Evolutionary conservation across 1,139 yeast genomes (phyloP).

Genomic region (Lipomyces yarrowii): DNA sequence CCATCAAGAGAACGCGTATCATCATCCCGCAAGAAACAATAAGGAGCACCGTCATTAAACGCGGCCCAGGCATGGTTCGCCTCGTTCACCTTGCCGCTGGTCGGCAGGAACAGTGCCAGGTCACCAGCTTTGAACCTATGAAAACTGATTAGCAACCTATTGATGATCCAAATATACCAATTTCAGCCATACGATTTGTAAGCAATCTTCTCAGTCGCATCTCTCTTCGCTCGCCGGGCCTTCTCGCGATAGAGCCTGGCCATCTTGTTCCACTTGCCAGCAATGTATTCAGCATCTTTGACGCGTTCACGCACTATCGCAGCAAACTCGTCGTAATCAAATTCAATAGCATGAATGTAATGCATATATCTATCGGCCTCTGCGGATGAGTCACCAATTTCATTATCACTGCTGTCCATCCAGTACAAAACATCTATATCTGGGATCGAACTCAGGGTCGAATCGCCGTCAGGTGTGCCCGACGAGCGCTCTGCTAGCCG

Average conservation of each 20-base stretch:
- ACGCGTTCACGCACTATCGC: constrained; percentile 75
- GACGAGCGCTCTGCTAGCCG: constrained; percentile 26
- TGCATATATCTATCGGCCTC: constrained; percentile 38
- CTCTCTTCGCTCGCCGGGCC: constrained; percentile 43
- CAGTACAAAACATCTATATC: constrained; percentile 38
- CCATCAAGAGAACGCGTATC: constrained; percentile 15
- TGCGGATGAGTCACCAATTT: constrained; percentile 15
- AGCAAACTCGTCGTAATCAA: constrained; percentile 58
- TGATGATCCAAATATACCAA: background rate
- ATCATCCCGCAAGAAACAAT: constrained; percentile 24
- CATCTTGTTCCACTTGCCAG: constrained; percentile 81
- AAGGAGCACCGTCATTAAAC: constrained; percentile 28
- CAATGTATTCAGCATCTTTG: constrained; percentile 87
- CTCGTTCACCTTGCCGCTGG: constrained; percentile 44
- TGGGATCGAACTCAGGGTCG: constrained; percentile 9
- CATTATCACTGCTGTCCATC: constrained; percentile 36
- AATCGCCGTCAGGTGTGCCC: constrained; percentile 15
- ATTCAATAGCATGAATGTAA: constrained; percentile 43
- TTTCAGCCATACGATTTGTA: constrained; percentile 45
- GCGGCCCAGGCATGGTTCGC: constrained; percentile 28
- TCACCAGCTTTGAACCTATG: constrained; percentile 66
- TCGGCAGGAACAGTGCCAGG: constrained; percentile 79
- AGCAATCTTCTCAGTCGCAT: constrained; percentile 58
- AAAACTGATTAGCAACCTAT: background rate
- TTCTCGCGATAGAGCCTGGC: constrained; percentile 57